Base-by-base conservation (phyloP, 2,329 filamentous ascomycete species). In the Xylariaceae sp. region DNA sequence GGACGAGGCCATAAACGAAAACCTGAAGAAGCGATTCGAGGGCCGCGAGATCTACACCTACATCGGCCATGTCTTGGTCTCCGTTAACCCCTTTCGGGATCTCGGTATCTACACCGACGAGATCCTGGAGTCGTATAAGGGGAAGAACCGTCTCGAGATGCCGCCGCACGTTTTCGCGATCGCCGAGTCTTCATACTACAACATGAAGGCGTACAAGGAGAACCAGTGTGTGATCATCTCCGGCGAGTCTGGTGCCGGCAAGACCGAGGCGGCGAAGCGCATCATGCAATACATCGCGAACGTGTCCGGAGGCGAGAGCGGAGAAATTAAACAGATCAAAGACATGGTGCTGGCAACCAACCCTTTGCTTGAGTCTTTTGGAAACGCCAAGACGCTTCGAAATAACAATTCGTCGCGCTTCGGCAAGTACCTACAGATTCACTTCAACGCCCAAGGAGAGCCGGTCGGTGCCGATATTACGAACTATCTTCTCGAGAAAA, bases 211-310 rank as follows among this genome's bases (percentile, higher is more conserved):
- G 51, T 99, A 99, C 81, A 91, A 91, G 71, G 94, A 97, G 69
- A 97, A 97, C 78, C 94, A 99, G 75, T 97, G 94, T 78, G 93
- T 99, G 67, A 99, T 99, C 75, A 99, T 99, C 68, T 97, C 94
- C 3, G 94, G 94, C 73, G 94, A 99, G 77, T 97, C 94, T 2
- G 94, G 94, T 73, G 94, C 94, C 39, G 94, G 94, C 74, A 99
- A 99, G 82, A 99, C 94, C 11, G 94, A 99, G 76, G 94, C 94
- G 4, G 94, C 94, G 61, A 97, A 99, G 82, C 88, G 93, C 69
- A 89, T 99, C 71, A 99, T 99, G 93, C 94, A 99, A 77, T 99
- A 99, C 77, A 97, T 99, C 74, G 94, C 94, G 66, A 97, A 88
- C 73, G 93, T 97, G 7, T 97, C 94, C 1, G 92, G 92, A 48